Base-by-base conservation (phyloP, 306 rosid species). In the Glycyrrhiza uralensis region DNA sequence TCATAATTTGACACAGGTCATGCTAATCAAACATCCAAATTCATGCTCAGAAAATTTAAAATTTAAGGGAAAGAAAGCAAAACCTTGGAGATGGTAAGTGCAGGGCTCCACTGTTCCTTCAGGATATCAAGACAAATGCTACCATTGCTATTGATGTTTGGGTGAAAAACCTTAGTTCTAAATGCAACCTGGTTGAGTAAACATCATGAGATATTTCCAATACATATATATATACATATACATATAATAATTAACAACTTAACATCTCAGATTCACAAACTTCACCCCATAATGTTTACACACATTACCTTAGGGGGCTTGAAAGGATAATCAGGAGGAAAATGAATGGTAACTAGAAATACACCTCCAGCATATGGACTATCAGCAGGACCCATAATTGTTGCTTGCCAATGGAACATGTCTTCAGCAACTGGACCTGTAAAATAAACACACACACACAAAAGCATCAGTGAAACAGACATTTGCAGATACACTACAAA, bases 61-160 rank as follows among this genome's bases (percentile, higher is more conserved):
- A 38, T 36, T 26, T 3, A 42, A 15, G 19, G 35, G 9, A 32
- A 30, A 36, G 12, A 35, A 51, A 49, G 38, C 10, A 61, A 20
- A 55, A 85, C 92, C 92, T 87, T 87, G 0, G 92, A 87, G 69
- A 87, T 87, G 9, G 92, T 87, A 29, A 87, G 92, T 1, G 92
- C 92, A 0, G 92, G 92, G 74, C 92, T 87, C 92, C 92, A 87
- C 67, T 87, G 92, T 76, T 87, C 92, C 62, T 87, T 87, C 24
- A 87, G 89, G 75, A 87, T 87, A 26, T 87, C 92, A 44, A 87
- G 89, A 74, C 92, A 87, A 61, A 87, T 87, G 86, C 92, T 87
- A 47, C 92, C 92, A 45, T 87, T 87, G 85, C 92, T 87, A 38
- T 87, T 87, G 75, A 87, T 87, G 49, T 87, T 87, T 0, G 92